phyloP scores from a whole-genome alignment of 1,284 basidiomycete species.

The Ceratobasidium sp. region DNA sequence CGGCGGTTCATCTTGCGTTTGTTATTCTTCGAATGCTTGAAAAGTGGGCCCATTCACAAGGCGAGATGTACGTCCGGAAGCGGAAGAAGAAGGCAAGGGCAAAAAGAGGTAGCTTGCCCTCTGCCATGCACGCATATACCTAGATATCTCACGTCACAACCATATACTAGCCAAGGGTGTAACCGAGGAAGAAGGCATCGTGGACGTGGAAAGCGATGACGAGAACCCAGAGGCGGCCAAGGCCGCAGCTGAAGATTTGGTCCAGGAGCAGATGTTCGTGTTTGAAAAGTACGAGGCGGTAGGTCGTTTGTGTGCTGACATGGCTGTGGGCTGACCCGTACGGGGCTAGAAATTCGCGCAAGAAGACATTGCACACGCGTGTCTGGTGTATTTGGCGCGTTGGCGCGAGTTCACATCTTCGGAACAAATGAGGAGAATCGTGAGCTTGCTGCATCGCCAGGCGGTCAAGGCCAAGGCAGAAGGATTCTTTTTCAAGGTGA shows the following conservation, averaged over 20 bases:
- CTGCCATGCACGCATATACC: neutral
- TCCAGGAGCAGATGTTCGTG: slow-evolving; percentile 84
- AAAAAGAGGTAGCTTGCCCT: slow-evolving; percentile 51
- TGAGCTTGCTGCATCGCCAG: slow-evolving; percentile 85
- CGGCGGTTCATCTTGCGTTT: slow-evolving; percentile 81
- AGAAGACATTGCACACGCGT: slow-evolving; percentile 79
- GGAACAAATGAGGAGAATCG: slow-evolving; percentile 85
- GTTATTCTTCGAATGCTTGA: slow-evolving; percentile 86
- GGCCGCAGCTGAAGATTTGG: slow-evolving; percentile 67
- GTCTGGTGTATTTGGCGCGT: slow-evolving; percentile 78
- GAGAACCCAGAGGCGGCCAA: slow-evolving; percentile 55
- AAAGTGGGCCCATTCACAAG: slow-evolving; percentile 76
- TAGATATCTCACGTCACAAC: neutral
- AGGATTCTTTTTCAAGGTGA: slow-evolving; percentile 88
- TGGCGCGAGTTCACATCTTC: slow-evolving; percentile 80
- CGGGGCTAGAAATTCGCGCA: slow-evolving; percentile 78
- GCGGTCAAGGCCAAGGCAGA: slow-evolving; percentile 88
- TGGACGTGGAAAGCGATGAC: slow-evolving; percentile 44
- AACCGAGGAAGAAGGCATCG: slow-evolving; percentile 65
- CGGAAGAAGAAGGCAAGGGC: slow-evolving; percentile 63
- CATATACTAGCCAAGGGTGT: slow-evolving; percentile 51
- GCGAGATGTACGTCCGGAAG: slow-evolving; percentile 79
- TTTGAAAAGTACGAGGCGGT: slow-evolving; percentile 89
- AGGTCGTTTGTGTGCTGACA: slow-evolving; percentile 48
- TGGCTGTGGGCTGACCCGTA: neutral